These are phyloP conservation scores for Asterella californica DNA, from an alignment of 225 moss, liverwort and hornwort species.

Conservation along the genomic window DNA sequence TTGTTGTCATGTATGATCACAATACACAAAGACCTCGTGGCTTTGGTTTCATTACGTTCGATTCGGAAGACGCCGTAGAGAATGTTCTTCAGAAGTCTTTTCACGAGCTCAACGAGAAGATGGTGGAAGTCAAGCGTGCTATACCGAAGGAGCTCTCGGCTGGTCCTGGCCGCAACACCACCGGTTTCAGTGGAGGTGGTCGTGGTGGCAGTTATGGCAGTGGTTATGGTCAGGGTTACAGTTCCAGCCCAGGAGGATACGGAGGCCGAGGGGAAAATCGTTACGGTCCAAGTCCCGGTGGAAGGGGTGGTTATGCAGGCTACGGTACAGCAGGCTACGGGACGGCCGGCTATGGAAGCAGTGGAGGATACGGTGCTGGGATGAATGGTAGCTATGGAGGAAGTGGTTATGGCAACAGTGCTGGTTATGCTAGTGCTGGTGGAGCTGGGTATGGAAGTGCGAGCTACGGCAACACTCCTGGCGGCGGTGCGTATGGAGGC, in stretches of 20 bases:
- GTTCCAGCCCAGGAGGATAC: slow-evolving; percentile 68
- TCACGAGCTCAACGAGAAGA: slow-evolving; percentile 50
- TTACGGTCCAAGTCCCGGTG: slow-evolving; percentile 69
- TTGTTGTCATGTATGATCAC: slow-evolving; percentile 99
- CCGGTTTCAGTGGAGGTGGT: slow-evolving; percentile 32
- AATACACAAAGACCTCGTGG: slow-evolving; percentile 98
- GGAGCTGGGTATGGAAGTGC: slow-evolving; percentile 74
- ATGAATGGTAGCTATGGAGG: slow-evolving; percentile 94
- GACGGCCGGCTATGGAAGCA: slow-evolving; percentile 71
- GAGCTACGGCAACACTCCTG: slow-evolving; percentile 70
- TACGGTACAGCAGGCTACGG: slow-evolving; percentile 68
- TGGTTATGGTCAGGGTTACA: slow-evolving; percentile 79
- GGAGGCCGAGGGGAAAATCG: slow-evolving; percentile 84
- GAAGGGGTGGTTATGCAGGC: slow-evolving; percentile 65
- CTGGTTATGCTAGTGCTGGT: slow-evolving; percentile 74
- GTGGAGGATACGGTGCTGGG: slow-evolving; percentile 70
- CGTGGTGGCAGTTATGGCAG: slow-evolving; percentile 38
- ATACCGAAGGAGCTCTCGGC: slow-evolving; percentile 43
- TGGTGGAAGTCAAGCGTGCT: slow-evolving; percentile 51
- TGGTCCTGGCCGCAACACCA: slow-evolving; percentile 28
- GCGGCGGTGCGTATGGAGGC: slow-evolving; percentile 70
- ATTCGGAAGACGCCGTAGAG: slow-evolving; percentile 99
- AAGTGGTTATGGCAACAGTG: slow-evolving; percentile 71
- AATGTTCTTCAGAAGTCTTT: slow-evolving; percentile 61
- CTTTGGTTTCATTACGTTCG: slow-evolving; percentile 97